Evolutionary conservation across 768 basidiomycete genomes (phyloP).

Genomic region (Auriculariales sp.): DNA sequence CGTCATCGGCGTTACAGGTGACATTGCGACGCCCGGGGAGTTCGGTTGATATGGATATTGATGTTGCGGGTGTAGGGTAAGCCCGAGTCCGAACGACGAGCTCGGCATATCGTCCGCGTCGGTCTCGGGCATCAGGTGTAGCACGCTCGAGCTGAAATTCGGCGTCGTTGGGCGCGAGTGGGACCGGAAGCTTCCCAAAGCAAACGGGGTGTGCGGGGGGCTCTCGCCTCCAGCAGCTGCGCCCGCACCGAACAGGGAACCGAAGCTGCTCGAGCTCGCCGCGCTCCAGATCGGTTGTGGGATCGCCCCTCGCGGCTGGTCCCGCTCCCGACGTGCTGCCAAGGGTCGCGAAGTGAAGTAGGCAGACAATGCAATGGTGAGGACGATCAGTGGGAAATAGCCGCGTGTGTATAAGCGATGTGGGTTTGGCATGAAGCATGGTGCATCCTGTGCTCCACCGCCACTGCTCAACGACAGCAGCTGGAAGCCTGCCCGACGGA

Average conservation of each 20-base stretch:
- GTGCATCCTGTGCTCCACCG: slow-evolving; percentile 31
- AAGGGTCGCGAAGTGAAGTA: neutral
- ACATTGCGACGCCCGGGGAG: neutral
- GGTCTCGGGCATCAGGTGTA: neutral
- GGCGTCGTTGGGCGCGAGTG: neutral
- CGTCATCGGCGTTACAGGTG: neutral
- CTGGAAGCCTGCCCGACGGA: slow-evolving; percentile 77
- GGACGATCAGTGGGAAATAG: slow-evolving; percentile 54
- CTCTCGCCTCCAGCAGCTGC: too few relatives aligned
- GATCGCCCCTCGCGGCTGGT: neutral
- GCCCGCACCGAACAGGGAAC: neutral
- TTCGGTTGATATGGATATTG: too few relatives aligned
- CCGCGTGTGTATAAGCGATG: slow-evolving; percentile 53
- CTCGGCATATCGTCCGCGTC: neutral
- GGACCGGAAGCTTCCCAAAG: neutral
- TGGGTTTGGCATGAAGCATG: slow-evolving; percentile 78
- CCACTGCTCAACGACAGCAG: slow-evolving; percentile 57
- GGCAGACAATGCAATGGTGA: slow-evolving; percentile 40
- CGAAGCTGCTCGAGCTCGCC: neutral
- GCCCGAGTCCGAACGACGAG: neutral
- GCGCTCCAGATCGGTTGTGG: neutral
- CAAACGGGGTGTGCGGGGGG: neutral
- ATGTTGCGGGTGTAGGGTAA: neutral
- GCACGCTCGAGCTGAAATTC: neutral
- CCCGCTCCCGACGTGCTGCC: neutral